Evolutionary conservation across 2,329 filamentous ascomycete genomes (phyloP).

Genomic region (Fusarium proliferatum): DNA sequence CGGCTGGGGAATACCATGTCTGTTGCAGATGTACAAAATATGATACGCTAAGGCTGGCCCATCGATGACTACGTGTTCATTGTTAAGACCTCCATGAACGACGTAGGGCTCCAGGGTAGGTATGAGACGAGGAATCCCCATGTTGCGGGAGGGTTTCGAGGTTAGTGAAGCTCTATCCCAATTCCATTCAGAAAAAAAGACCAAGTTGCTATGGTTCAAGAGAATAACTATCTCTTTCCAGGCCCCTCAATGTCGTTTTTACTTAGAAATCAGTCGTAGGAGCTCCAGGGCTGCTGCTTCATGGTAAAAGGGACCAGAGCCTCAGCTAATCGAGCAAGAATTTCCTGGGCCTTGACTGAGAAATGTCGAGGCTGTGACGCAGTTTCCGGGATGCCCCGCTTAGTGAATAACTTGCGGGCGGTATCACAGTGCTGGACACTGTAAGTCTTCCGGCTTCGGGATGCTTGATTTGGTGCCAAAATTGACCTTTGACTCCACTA

Average conservation of each 20-base stretch:
- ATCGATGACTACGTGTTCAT: constrained; percentile 70
- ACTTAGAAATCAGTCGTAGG: neutral
- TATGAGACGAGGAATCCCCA: constrained; percentile 72
- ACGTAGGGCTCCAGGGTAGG: constrained; percentile 65
- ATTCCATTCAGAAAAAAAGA: neutral
- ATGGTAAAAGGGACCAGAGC: neutral
- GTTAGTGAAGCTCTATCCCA: neutral
- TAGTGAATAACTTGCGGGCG: constrained; percentile 24
- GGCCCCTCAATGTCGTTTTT: neutral
- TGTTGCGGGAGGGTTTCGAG: constrained; percentile 31
- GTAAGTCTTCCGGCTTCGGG: neutral
- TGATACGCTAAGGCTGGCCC: constrained; percentile 83
- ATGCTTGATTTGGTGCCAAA: neutral
- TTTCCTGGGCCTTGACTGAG: neutral
- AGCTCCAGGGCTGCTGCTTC: neutral
- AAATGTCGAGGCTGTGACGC: constrained; percentile 16
- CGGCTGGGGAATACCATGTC: constrained; percentile 65
- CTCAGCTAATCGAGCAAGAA: neutral
- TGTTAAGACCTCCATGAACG: constrained; percentile 54
- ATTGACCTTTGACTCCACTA: neutral
- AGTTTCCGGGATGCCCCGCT: constrained; percentile 41
- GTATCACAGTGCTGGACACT: constrained; percentile 19
- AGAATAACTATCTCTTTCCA: no score
- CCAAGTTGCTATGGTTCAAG: no score
- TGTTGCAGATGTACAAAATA: constrained; percentile 68